Percentiles rank a stretch among this genome's conserved stretches.
Evolutionary conservation across 1,139 yeast genomes (phyloP).

Genomic region (Zygoascus sp.): DNA sequence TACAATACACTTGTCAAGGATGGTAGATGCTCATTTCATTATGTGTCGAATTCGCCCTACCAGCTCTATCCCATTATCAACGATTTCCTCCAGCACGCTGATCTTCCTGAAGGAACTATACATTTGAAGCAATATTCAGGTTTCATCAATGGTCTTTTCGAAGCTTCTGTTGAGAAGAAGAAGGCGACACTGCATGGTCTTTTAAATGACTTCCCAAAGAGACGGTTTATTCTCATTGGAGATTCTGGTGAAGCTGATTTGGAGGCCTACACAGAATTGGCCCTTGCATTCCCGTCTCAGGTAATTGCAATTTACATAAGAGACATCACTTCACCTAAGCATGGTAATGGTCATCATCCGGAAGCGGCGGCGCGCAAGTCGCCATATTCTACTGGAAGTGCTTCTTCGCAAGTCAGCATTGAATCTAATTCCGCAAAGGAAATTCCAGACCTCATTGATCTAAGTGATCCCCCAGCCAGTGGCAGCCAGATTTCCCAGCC

Average conservation of each 20-base stretch:
- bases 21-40: constrained; percentile 61
- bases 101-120: constrained; percentile 70
- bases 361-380: constrained; percentile 12
- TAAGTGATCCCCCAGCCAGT: constrained; percentile 15
- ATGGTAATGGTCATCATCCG: too few relatives aligned
- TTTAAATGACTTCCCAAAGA: constrained; percentile 68
- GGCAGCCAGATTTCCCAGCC: background rate
- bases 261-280: constrained; percentile 80
- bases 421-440: constrained; percentile 8
- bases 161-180: constrained; percentile 82
- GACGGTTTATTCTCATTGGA: constrained; percentile 79
- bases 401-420: background rate
- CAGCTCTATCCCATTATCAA: constrained; percentile 67
- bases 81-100: constrained; percentile 51
- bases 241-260: constrained; percentile 95
- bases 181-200: constrained; percentile 58
- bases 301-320: constrained; percentile 76
- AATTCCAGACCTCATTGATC: constrained; percentile 22
- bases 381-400: constrained; percentile 3
- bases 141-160: constrained; percentile 73
- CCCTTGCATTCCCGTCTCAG: constrained; percentile 55
- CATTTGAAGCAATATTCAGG: constrained; percentile 86
- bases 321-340: constrained; percentile 49
- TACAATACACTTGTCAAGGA: constrained; percentile 41
- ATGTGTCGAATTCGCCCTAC: constrained; percentile 95